Evolutionary conservation across 176 grass and related monocot genomes (phyloP).

Genomic region (Hsuehochloa calcarea): DNA sequence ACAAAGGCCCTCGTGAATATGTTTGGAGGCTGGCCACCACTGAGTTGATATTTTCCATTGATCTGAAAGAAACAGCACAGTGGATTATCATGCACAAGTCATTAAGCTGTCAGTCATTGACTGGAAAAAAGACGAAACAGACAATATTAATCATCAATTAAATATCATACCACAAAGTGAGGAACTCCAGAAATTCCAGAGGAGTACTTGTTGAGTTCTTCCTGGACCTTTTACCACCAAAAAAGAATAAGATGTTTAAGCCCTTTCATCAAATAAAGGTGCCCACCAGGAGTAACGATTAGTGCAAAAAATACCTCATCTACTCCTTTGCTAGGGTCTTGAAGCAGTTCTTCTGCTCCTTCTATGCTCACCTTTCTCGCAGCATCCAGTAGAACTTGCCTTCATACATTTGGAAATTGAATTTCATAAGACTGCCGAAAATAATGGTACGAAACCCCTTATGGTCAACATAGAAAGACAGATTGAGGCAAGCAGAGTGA

Average conservation of each 20-base stretch:
- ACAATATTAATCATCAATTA: background rate
- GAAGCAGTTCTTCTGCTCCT: conserved; percentile 77
- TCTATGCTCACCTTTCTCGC: conserved; percentile 79
- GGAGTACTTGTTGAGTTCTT: conserved; percentile 81
- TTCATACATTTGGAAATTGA: conserved; percentile 34
- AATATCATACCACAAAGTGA: conserved; percentile 74
- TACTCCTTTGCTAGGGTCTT: conserved; percentile 66
- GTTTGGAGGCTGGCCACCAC: conserved; percentile 85
- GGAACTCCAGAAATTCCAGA: conserved; percentile 81
- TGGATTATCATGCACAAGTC: background rate
- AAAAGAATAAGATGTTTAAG: conserved; percentile 17
- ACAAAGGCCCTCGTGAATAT: conserved; percentile 66
- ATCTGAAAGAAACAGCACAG: conserved; percentile 46
- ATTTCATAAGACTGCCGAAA: background rate
- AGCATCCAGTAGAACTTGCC: conserved; percentile 87
- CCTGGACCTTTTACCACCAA: conserved; percentile 61
- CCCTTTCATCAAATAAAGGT: background rate
- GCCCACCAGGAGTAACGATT: background rate
- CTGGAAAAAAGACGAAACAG: background rate
- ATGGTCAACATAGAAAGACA: background rate
- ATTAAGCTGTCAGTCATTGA: background rate
- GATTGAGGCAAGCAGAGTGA: background rate
- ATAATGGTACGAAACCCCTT: background rate
- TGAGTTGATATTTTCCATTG: conserved; percentile 74
- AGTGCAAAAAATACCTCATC: conserved; percentile 53